Conservation (phyloP, 345 rosid genomes). For the Bruguiera gymnorhiza region DNA sequence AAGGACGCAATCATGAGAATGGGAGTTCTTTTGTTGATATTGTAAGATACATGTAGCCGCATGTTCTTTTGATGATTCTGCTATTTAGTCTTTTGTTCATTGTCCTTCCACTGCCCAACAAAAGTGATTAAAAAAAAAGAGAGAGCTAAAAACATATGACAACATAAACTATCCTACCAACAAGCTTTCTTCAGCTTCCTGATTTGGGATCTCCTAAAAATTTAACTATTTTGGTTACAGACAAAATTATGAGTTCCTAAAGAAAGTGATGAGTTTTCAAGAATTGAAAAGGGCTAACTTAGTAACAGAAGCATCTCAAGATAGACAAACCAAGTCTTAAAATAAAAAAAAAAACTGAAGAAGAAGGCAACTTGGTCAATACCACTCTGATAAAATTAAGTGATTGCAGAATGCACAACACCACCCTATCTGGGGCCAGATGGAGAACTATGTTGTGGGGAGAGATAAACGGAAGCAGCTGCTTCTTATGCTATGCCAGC, state of each 20-base stretch:
- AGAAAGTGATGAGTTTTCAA: not conserved
- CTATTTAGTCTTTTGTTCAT: not conserved
- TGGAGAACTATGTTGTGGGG: slow-evolving; percentile 73
- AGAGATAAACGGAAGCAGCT: slow-evolving; percentile 89
- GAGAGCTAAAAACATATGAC: not conserved
- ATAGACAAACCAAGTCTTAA: not conserved
- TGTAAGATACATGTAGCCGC: slow-evolving; percentile 40
- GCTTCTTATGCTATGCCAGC: slow-evolving; percentile 92
- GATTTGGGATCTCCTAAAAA: not conserved
- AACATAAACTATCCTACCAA: not conserved
- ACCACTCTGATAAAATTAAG: not conserved
- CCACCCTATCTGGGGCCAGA: slow-evolving; percentile 98
- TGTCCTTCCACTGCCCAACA: not conserved
- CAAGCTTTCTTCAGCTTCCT: slow-evolving; percentile 6
- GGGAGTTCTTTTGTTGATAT: slow-evolving; percentile 48
- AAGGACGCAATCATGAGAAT: slow-evolving; percentile 59
- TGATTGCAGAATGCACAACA: slow-evolving; percentile 57
- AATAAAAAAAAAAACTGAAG: not conserved
- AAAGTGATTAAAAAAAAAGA: not conserved
- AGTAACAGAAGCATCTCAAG: not conserved
- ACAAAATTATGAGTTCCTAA: too few species aligned
- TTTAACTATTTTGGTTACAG: not conserved
- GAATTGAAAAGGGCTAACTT: not conserved
- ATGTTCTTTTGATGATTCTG: not conserved
- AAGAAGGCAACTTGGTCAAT: not conserved